Evolutionary conservation across 1,284 basidiomycete genomes (phyloP).

Genomic region (Apiotrichum gamsii): DNA sequence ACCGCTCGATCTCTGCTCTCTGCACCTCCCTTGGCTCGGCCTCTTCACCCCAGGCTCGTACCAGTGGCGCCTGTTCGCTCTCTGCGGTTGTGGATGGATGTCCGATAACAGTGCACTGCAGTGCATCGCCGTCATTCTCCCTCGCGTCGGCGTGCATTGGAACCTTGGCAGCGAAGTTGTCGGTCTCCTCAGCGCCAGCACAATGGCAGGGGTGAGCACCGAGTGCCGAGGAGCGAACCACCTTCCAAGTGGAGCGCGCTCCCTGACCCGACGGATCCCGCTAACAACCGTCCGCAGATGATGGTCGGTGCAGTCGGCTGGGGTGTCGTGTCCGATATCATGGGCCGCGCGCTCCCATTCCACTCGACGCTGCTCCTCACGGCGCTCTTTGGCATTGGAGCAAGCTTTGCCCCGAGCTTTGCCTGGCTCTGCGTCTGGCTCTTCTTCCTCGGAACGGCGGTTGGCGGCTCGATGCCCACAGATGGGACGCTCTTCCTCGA

Average conservation of each 20-base stretch:
- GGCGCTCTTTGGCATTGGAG: constrained; percentile 76
- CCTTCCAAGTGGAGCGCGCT: not conserved
- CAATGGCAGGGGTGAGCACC: constrained; percentile 54
- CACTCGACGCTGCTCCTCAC: constrained; percentile 88
- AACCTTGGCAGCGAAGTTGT: constrained; percentile 42
- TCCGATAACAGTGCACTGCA: constrained; percentile 47
- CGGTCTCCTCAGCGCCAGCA: constrained; percentile 30
- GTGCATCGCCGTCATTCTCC: constrained; percentile 72
- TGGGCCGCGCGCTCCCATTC: constrained; percentile 83
- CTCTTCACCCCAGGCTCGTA: constrained; percentile 30
- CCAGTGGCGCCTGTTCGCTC: constrained; percentile 24
- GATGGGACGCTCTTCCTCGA: constrained; percentile 92
- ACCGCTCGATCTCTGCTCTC: too few species aligned
- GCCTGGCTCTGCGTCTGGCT: constrained; percentile 64
- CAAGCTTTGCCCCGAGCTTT: constrained; percentile 72
- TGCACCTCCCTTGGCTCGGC: too few species aligned
- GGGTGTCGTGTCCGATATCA: constrained; percentile 79
- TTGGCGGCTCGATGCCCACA: constrained; percentile 83
- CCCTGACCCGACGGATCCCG: too few species aligned
- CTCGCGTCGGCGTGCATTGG: constrained; percentile 83
- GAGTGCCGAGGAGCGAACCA: too few species aligned
- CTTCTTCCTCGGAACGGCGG: constrained; percentile 84
- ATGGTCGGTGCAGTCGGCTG: constrained; percentile 90
- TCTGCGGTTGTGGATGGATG: constrained; percentile 76
- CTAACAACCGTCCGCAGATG: constrained; percentile 79